Evolutionary conservation across 148 eudicot genomes (phyloP).

Genomic region (Oxyria digyna): DNA sequence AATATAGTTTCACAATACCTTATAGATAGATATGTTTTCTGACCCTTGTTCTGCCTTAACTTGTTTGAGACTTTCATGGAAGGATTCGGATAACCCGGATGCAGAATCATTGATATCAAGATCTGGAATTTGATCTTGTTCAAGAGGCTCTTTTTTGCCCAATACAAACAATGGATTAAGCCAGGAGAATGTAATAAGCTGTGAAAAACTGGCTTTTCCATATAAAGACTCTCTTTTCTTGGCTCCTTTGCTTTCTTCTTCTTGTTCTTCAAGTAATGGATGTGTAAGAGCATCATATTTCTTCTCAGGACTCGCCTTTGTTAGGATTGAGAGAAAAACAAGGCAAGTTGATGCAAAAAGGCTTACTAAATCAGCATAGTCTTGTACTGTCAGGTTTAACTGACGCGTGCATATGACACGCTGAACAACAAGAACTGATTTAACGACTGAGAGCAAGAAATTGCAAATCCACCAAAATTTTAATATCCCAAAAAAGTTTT

Average conservation of each 20-base stretch:
- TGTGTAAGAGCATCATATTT: constrained; percentile 23
- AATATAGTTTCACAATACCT: constrained; percentile 14
- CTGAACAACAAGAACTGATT: constrained; percentile 28
- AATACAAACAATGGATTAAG: constrained; percentile 75
- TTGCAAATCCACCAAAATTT: constrained; percentile 74
- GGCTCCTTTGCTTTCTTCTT: constrained; percentile 18
- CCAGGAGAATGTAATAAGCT: constrained; percentile 85
- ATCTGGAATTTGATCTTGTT: constrained; percentile 79
- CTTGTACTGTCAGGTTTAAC: constrained; percentile 21
- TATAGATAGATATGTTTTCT: constrained; percentile 44
- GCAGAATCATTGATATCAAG: constrained; percentile 63
- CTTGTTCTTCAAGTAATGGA: constrained; percentile 17
- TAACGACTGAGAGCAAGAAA: constrained; percentile 44
- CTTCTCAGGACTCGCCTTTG: constrained; percentile 30
- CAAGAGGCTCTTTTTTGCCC: constrained; percentile 67
- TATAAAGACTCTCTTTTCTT: constrained; percentile 42
- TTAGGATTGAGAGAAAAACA: constrained; percentile 36
- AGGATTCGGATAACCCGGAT: constrained; percentile 32
- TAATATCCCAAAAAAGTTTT: constrained; percentile 42
- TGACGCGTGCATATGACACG: constrained; percentile 18
- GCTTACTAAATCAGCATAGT: constrained; percentile 28
- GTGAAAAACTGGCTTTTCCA: constrained; percentile 58
- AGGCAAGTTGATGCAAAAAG: constrained; percentile 46
- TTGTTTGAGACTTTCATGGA: constrained; percentile 52
- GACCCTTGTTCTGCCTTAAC: constrained; percentile 39